phyloP scores from a whole-genome alignment of 208 protist genomes.

The Leishmania amazonensis region DNA sequence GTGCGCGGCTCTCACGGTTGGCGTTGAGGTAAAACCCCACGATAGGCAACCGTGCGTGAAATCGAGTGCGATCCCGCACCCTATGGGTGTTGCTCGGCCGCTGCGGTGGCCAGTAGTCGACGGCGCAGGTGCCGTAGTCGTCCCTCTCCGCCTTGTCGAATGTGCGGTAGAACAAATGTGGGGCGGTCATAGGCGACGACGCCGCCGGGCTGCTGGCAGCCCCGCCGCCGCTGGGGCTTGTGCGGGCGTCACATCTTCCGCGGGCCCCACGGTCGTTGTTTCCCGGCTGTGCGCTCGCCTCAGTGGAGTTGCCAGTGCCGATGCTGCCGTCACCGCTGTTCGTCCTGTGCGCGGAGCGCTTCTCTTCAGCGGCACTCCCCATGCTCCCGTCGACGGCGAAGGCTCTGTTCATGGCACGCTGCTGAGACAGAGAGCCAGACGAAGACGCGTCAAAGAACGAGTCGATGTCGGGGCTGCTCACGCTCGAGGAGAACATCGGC shows the following conservation, averaged over 20 bases:
- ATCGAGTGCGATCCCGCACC: constrained; percentile 40
- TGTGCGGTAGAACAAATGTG: constrained; percentile 49
- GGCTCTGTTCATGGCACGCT: constrained; percentile 4
- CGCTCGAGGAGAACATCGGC: background rate
- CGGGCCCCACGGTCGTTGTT: background rate
- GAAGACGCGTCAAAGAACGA: constrained; percentile 14
- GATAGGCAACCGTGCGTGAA: constrained; percentile 54
- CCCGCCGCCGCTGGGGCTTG: background rate
- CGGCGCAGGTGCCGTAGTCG: constrained; percentile 34
- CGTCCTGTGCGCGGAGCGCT: background rate
- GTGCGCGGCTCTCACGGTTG: constrained; percentile 16
- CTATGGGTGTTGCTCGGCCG: constrained; percentile 18
- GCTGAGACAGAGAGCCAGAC: constrained; percentile 1
- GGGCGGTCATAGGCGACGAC: background rate
- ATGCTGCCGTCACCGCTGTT: background rate
- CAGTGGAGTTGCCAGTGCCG: background rate
- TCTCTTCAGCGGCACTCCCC: background rate
- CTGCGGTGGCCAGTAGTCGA: constrained; percentile 42
- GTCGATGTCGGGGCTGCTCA: constrained; percentile 18
- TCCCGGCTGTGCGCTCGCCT: background rate
- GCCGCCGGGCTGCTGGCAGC: background rate
- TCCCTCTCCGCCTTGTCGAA: constrained; percentile 40
- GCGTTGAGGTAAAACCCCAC: constrained; percentile 46
- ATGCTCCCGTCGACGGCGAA: constrained; percentile 18
- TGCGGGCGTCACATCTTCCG: background rate